These are phyloP conservation scores for Trichoderma polysporum DNA, from an alignment of 2,329 filamentous ascomycete species.

Conservation along the genomic window DNA sequence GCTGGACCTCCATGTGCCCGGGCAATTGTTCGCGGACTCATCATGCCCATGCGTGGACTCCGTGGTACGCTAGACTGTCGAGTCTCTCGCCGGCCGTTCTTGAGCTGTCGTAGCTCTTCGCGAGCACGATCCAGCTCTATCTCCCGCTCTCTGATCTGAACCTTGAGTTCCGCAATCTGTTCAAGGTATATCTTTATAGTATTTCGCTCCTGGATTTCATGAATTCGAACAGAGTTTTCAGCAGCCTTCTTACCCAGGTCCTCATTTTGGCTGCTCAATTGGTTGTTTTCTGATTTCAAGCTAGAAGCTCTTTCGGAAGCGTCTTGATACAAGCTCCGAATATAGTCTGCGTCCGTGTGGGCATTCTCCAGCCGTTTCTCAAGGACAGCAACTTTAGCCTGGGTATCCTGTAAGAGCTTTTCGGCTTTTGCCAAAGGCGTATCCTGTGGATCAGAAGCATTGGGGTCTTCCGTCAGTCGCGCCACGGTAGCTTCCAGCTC, in stretches of 20 bases:
- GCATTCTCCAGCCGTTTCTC: slow-evolving; percentile 43
- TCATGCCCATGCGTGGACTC: slow-evolving; percentile 54
- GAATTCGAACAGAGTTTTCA: slow-evolving; percentile 48
- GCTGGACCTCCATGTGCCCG: slow-evolving; percentile 38
- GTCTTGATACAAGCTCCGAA: slow-evolving; percentile 58
- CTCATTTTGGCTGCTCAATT: slow-evolving; percentile 43
- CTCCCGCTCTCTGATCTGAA: slow-evolving; percentile 51
- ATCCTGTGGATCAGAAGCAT: slow-evolving; percentile 28
- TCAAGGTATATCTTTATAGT: slow-evolving; percentile 38
- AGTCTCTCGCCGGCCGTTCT: slow-evolving; percentile 55
- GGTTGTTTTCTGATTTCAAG: slow-evolving; percentile 46
- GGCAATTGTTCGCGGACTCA: slow-evolving; percentile 47
- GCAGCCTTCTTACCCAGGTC: slow-evolving; percentile 44
- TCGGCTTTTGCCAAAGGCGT: slow-evolving; percentile 31
- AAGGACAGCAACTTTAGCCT: slow-evolving; percentile 41
- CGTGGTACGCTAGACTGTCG: slow-evolving; percentile 56
- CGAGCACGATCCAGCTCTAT: slow-evolving; percentile 47
- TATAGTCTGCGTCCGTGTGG: slow-evolving; percentile 55
- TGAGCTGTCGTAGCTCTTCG: slow-evolving; percentile 50
- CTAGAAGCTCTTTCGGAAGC: slow-evolving; percentile 50
- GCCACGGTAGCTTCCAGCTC: slow-evolving; percentile 38
- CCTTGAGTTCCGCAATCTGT: slow-evolving; percentile 43
- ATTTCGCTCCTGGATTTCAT: slow-evolving; percentile 44
- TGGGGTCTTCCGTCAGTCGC: slow-evolving; percentile 31
- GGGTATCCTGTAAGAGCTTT: slow-evolving; percentile 38